Evolutionary conservation across 129 eudicot genomes (phyloP), one percentile per base, ranked within the genome.

Genomic region (Artemisia tridentata): DNA sequence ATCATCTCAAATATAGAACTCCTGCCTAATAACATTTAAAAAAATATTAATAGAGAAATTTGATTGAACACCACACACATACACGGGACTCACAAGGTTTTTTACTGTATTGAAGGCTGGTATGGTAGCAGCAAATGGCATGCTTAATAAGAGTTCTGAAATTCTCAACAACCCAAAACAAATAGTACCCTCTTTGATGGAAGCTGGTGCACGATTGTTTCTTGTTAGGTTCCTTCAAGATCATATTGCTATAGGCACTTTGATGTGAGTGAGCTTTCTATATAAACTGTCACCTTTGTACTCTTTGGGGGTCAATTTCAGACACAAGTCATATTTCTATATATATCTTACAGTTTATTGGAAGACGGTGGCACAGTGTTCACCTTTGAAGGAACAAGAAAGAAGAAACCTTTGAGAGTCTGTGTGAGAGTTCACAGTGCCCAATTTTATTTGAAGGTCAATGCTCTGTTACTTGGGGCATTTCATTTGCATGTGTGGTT

Each of bases 371-470:
- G 97, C 20, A 85, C 90, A 7, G 72, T 93, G 75, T 81, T 83
- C 74, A 84, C 92, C 70, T 93, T 93, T 64, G 88, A 93, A 68
- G 98, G 98, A 48, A 74, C 81, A 5, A 65, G 49, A 41, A 89
- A 80, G 73, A 83, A 71, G 52, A 72, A 84, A 58, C 60, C 67
- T 15, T 67, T 80, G 18, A 87, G 77, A 84, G 95, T 87, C 21
- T 71, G 75, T 41, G 6, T 93, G 74, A 87, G 81, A 79, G 82
- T 93, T 78, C 95, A 87, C 72, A 85, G 34, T 78, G 95, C 98
- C 11, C 87, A 93, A 56, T 89, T 93, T 34, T 93, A 93, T 78
- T 89, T 90, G 95, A 89, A 93, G 96, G 98, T 85, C 9, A 68
- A 34, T 21, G 34, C 57, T 56, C 5, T n/a, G n/a, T 18, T 7